Base-by-base conservation (phyloP, 106 monocot species). In the Iris macrosiphon region DNA sequence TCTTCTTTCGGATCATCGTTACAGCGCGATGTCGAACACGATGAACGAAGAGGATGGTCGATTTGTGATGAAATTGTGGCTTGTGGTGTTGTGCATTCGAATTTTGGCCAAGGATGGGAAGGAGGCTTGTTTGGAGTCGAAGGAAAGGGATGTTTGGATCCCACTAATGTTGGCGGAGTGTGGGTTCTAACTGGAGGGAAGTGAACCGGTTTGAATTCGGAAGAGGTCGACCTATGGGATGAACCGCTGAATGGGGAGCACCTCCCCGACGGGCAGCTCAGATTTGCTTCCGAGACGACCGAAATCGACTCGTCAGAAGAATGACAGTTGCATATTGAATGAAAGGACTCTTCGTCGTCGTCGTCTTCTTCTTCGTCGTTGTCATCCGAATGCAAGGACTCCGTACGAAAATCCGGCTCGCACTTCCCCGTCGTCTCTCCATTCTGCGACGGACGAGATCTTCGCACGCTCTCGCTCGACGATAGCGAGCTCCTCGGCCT, bases 271-370 rank as follows among this genome's bases (percentile, higher is more conserved):
- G 18, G 34, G 4, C 12, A 32, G 31, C 50, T 27, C 3, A 30
- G 21, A 39, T 53, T 64, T 9, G 52, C 35, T 40, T 59, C 57
- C 1, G 52, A 47, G 23, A 23, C 38, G 3, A 45, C 37, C 3
- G 51, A 45, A 28, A 34, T 31, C 0, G 29, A 34, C 4, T 40
- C 55, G 17, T 48, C 28, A 2, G 56, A 45, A 19, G 66, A 61
- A 34, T 44, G 57, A 15, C 58, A 73, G 30, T 60, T 52, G 31
- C 63, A 57, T 3, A 61, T 22, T 1, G 79, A 80, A 45, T 80
- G 60, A 43, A 65, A 74, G 6, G 79, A 74, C 15, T 75, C 74
- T 3, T 48, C 57, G 27, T 49, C 63, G 16, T 46, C 32, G 16
- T 48, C 56, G 16, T 43, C n/a, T n/a, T n/a, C n/a, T n/a, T n/a